These are phyloP conservation scores for Spironucleus salmonicida DNA, from an alignment of 208 protist genomes.

Conservation along the genomic window DNA sequence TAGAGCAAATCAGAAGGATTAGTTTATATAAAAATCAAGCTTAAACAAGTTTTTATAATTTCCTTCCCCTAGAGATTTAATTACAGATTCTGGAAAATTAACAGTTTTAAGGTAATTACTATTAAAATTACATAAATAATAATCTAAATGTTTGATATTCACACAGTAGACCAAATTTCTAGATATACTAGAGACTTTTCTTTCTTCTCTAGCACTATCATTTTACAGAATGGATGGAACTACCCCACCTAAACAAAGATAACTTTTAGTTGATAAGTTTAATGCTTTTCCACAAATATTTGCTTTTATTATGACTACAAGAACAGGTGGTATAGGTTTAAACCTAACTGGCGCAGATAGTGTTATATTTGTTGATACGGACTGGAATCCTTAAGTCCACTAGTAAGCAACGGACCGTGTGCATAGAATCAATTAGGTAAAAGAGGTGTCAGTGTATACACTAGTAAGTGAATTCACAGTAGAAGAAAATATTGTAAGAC, in stretches of 20 bases:
- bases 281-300: slow-evolving; percentile 62
- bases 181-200: slow-evolving; percentile 80
- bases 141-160: slow-evolving; percentile 85
- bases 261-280: slow-evolving; percentile 42
- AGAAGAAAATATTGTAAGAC: slow-evolving; percentile 63
- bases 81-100: slow-evolving; percentile 50
- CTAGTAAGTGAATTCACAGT: slow-evolving; percentile 62
- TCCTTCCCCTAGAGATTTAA: slow-evolving; percentile 17
- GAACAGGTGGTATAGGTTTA: slow-evolving; percentile 83
- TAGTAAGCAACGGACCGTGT: slow-evolving; percentile 69
- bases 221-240: slow-evolving; percentile 50
- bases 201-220: slow-evolving; percentile 57
- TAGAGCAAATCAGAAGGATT: not conserved
- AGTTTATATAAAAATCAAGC: not conserved
- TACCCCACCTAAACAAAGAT: slow-evolving; percentile 21
- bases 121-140: slow-evolving; percentile 41
- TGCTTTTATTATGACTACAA: slow-evolving; percentile 85
- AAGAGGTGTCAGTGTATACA: slow-evolving; percentile 58
- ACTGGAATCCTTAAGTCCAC: slow-evolving; percentile 85
- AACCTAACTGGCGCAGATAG: slow-evolving; percentile 93
- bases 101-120: slow-evolving; percentile 55
- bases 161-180: slow-evolving; percentile 93
- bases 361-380: slow-evolving; percentile 95
- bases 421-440: slow-evolving; percentile 46
- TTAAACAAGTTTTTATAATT: not conserved